Evolutionary conservation across 2,329 filamentous ascomycete genomes (phyloP).

Genomic region (Colletotrichum paranaense): DNA sequence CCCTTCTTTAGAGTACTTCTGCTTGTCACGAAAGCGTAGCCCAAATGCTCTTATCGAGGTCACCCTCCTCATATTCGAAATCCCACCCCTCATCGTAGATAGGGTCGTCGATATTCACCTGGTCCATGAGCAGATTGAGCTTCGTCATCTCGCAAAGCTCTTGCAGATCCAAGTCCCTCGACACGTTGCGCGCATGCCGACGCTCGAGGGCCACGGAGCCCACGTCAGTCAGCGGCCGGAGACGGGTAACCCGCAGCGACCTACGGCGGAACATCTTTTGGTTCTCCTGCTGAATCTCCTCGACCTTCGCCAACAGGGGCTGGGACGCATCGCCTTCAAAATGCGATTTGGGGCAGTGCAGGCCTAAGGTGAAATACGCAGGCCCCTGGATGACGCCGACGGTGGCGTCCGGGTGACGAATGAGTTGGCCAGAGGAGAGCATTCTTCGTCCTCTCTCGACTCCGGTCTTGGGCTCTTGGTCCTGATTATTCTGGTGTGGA

Average conservation of each 20-base stretch:
- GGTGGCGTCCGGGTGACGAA: constrained; percentile 54
- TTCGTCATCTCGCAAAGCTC: constrained; percentile 37
- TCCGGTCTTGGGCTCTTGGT: constrained; percentile 40
- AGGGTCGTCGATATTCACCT: constrained; percentile 41
- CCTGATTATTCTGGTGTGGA: constrained; percentile 43
- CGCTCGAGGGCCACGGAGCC: neutral
- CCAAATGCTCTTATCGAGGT: constrained; percentile 1
- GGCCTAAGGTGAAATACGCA: constrained; percentile 56
- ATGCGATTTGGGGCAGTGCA: constrained; percentile 63
- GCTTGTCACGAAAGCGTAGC: neutral
- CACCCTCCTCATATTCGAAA: constrained; percentile 46
- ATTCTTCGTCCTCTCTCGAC: constrained; percentile 44
- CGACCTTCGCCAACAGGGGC: constrained; percentile 58
- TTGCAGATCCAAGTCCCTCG: constrained; percentile 44
- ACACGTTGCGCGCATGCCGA: constrained; percentile 42
- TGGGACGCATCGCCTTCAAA: constrained; percentile 51
- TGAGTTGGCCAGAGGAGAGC: constrained; percentile 54
- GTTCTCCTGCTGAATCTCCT: constrained; percentile 57
- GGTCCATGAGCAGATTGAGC: constrained; percentile 36
- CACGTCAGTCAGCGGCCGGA: constrained; percentile 17
- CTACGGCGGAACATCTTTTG: constrained; percentile 37
- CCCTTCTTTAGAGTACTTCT: neutral
- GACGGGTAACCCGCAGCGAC: constrained; percentile 23
- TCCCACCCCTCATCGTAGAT: constrained; percentile 47
- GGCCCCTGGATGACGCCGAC: constrained; percentile 69